Conservation (phyloP, 2,329 filamentous ascomycete species). For the Clonostachys chloroleuca region DNA sequence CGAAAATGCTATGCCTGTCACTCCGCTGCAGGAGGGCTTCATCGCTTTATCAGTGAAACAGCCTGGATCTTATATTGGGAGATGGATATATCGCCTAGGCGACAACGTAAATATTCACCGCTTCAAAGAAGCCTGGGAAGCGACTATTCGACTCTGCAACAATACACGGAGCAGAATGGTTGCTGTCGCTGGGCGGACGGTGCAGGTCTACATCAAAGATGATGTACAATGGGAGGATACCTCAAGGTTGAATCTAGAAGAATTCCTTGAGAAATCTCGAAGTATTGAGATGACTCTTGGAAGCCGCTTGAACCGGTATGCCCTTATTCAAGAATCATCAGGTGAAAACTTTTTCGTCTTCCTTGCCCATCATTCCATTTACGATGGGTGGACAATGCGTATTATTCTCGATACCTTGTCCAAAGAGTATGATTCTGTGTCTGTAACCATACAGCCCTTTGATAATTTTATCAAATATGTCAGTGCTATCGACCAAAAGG, state of each 20-base stretch:
- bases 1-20: slow-evolving; percentile 44
- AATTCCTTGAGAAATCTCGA: slow-evolving; percentile 10
- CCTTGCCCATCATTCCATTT: slow-evolving; percentile 15
- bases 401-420: slow-evolving; percentile 3
- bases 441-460: neutral
- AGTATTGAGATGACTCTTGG: slow-evolving; percentile 8
- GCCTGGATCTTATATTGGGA: slow-evolving; percentile 5
- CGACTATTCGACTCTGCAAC: neutral
- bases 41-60: slow-evolving; percentile 37
- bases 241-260: neutral
- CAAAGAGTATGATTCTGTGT: neutral
- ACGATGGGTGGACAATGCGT: slow-evolving; percentile 15
- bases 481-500: neutral
- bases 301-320: neutral
- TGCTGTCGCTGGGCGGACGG: slow-evolving; percentile 1
- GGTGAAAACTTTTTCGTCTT: slow-evolving; percentile 10
- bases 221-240: neutral
- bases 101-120: slow-evolving; percentile 1
- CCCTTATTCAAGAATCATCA: slow-evolving; percentile 10
- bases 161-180: slow-evolving; percentile 6
- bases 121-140: slow-evolving; percentile 3
- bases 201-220: slow-evolving; percentile 10
- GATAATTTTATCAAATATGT: slow-evolving; percentile 5
- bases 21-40: slow-evolving; percentile 41
- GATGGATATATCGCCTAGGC: slow-evolving; percentile 1